Base-by-base conservation (phyloP, 768 basidiomycete genomes). In the Tylopilus rubrobrunneus region DNA sequence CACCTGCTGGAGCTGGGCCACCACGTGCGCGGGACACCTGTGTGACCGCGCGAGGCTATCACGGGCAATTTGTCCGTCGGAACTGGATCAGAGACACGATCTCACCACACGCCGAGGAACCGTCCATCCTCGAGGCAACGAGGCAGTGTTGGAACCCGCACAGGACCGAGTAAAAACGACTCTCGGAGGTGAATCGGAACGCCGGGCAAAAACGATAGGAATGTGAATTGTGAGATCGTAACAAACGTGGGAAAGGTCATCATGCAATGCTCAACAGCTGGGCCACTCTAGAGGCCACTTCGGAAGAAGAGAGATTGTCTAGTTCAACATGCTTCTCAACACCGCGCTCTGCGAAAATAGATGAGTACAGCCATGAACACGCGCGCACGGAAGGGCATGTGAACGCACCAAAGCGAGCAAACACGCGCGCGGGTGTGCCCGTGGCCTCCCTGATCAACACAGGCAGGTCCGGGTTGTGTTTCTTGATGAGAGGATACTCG, bases 381-480 rank as follows among this genome's bases (percentile, higher is more conserved):
- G 52, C 29, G 31, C 14, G 40, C 51, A 34, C 49, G 50, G 52
- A 56, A 45, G 49, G 56, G 41, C 55, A 59, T 39, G 45, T 49
- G 54, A 44, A 70, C 88, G 69, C 73, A 93, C 91, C 90, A 66
- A 89, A 93, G 64, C 91, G 78, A 49, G 87, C 90, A 78, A 92
- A 93, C 45, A 81, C 82, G 65, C 91, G 78, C 56, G 89, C 89
- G 36, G 88, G 89, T 8, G 88, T 90, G 36, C 84, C 87, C 49
- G 73, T 75, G 15, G 89, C 91, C 72, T 91, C 87, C 62, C 91
- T 79, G 63, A 92, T 87, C 62, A 92, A 69, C 36, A 91, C 78
- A 17, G 89, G 91, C n/a, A 93, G 73, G 72, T 93, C 85, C 37
- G 90, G 91, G 66, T 93, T 93, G 70, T 86, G 74, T 67, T 88